Percentiles rank a stretch among this genome's conserved stretches.
These are phyloP conservation scores for Blastomyces gilchristii DNA, from an alignment of 2,329 filamentous ascomycete species.

Conservation along the genomic window DNA sequence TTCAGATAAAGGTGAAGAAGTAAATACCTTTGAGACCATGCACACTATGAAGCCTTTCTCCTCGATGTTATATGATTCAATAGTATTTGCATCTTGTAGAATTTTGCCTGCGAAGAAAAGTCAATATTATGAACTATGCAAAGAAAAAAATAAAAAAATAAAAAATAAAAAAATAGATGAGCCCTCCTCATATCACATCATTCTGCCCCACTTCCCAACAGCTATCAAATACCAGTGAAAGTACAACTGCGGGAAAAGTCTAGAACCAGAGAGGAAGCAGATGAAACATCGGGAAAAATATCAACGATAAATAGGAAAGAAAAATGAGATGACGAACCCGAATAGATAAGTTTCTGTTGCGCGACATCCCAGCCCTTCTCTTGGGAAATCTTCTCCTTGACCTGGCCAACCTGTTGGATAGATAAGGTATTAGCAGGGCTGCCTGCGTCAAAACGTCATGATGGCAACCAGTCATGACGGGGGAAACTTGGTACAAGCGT, in stretches of 20 bases:
- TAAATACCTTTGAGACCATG: slow-evolving; percentile 84
- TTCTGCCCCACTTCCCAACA: background rate
- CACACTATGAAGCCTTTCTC: slow-evolving; percentile 99
- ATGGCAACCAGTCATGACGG: background rate
- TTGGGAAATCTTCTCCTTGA: slow-evolving; percentile 84
- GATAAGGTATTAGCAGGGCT: background rate
- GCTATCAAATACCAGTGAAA: background rate
- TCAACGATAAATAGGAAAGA: background rate
- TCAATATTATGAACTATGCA: background rate
- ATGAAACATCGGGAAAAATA: background rate
- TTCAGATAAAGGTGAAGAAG: background rate
- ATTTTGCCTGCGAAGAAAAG: slow-evolving; percentile 65
- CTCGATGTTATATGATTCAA: slow-evolving; percentile 95
- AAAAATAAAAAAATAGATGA: too few species aligned
- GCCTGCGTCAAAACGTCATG: background rate
- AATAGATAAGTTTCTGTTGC: slow-evolving; percentile 94
- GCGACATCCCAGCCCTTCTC: slow-evolving; percentile 93
- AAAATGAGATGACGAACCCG: slow-evolving; percentile 50
- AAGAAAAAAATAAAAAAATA: background rate
- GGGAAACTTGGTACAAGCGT: background rate
- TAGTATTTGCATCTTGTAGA: slow-evolving; percentile 91
- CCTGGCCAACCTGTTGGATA: slow-evolving; percentile 58
- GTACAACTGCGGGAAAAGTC: background rate
- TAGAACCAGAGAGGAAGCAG: background rate
- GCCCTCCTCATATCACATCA: background rate